Evolutionary conservation across 768 basidiomycete species (phyloP).

Genomic region (Mycena maculata): DNA sequence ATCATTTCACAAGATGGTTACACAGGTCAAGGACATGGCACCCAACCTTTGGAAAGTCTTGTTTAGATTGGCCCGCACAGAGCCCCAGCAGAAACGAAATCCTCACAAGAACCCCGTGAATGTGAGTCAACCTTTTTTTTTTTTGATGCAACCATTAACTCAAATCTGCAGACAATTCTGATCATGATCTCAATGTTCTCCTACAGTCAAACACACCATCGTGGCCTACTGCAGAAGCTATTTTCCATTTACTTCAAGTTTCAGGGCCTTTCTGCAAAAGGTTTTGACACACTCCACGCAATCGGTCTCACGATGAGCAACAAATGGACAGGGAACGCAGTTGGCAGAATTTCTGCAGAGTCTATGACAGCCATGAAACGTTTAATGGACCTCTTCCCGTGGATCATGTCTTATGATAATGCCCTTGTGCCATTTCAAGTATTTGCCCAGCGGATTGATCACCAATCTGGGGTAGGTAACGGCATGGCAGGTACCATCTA

Average conservation of each 20-base stretch:
- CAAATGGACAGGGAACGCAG: conserved; percentile 34
- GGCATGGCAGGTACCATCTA: background rate
- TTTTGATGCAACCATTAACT: too few relatives aligned
- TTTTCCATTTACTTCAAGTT: conserved; percentile 51
- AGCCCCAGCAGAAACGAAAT: conserved; percentile 28
- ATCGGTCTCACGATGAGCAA: conserved; percentile 54
- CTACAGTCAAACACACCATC: conserved; percentile 43
- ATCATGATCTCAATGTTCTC: conserved; percentile 41
- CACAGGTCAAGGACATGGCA: conserved; percentile 17
- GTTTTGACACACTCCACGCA: conserved; percentile 50
- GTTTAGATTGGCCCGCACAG: conserved; percentile 17
- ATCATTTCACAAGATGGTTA: conserved; percentile 22
- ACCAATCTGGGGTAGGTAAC: background rate
- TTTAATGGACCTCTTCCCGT: background rate
- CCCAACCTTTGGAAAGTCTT: conserved; percentile 34
- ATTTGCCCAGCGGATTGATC: background rate
- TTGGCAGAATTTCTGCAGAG: too few relatives aligned
- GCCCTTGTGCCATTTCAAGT: background rate
- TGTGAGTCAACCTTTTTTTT: conserved; percentile 26
- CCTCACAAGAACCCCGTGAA: conserved; percentile 36
- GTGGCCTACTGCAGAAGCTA: conserved; percentile 44
- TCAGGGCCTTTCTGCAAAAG: conserved; percentile 50
- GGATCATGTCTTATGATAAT: conserved; percentile 2
- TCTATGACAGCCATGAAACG: background rate
- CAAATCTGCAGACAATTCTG: conserved; percentile 38